Evolutionary conservation across 306 rosid genomes (phyloP), one percentile per base, ranked within the genome.

Genomic region (Fagus crenata): DNA sequence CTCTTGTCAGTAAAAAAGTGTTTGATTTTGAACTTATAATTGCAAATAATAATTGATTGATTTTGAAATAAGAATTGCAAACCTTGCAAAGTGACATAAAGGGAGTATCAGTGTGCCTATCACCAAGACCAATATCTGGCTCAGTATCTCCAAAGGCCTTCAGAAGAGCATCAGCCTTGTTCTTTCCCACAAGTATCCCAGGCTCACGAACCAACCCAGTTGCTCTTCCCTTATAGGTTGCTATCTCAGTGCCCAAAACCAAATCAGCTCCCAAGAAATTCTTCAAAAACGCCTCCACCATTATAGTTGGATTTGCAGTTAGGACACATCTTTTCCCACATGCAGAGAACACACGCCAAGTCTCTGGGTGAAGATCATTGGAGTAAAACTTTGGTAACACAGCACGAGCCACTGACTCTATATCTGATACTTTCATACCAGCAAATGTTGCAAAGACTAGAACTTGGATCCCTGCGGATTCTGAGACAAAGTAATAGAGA

Each of bases 51-150:
- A 46, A 6, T 33, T 76, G 5, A 11, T 61, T 61, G 68, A 35
- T 61, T 61, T 33, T 61, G 68, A 12, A 35, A 9, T 2, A 11
- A 33, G 5, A 33, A 17, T 14, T 22, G 49, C 74, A 4, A 82
- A 93, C 98, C 93, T 90, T 92, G 88, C 97, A 92, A 12, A 90
- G 74, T 49, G 80, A 67, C 94, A 94, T 89, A 86, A 90, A 94
- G 14, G 94, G 92, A 80, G 84, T 75, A 72, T 93, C 98, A 3
- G 93, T 92, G 6, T 59, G 71, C 13, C 94, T 75, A 85, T 93
- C 96, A 22, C 98, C 98, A 54, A 92, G 93, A 2, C 96, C 98
- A 71, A 93, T 18, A 1, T 91, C 88, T 0, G 97, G 98, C 49
- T 2, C 68, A 6, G 78, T 77, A 7, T 87, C 88, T 0, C 89